A percentile compares a stretch with the other conserved stretches of the same genome.
phyloP scores from a whole-genome alignment of 352 stramenopile species.

The Phytopythium montanum region DNA sequence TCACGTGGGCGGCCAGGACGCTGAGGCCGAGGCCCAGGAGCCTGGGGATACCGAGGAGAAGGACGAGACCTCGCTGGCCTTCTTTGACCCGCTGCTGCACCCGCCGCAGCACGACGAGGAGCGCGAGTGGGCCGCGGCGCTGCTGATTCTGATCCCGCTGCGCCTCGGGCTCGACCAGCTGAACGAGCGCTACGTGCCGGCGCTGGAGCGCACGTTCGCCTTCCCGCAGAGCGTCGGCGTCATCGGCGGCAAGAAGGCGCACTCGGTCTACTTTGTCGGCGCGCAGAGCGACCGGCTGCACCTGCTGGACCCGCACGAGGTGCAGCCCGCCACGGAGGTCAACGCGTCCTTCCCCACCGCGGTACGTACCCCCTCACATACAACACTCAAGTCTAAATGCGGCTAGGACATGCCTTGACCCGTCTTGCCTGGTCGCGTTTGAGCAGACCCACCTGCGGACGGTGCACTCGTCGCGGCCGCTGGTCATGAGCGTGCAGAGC shows the following conservation, averaged over 20 bases:
- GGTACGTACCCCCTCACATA: slow-evolving; percentile 27
- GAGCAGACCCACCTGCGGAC: slow-evolving; percentile 52
- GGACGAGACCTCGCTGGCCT: slow-evolving; percentile 19
- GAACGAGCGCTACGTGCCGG: slow-evolving; percentile 76
- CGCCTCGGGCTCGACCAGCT: slow-evolving; percentile 89
- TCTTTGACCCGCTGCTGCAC: slow-evolving; percentile 86
- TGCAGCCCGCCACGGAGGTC: slow-evolving; percentile 60
- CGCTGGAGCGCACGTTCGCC: slow-evolving; percentile 73
- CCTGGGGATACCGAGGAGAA: too few relatives aligned
- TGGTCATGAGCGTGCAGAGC: slow-evolving; percentile 80
- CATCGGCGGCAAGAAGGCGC: slow-evolving; percentile 91
- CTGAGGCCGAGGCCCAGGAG: neutral
- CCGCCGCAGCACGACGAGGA: slow-evolving; percentile 41
- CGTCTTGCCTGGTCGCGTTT: slow-evolving; percentile 6
- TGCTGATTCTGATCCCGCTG: slow-evolving; percentile 92
- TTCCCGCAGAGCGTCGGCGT: slow-evolving; percentile 94
- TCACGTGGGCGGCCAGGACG: slow-evolving; percentile 28
- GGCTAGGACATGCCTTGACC: neutral
- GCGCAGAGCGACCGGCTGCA: slow-evolving; percentile 79
- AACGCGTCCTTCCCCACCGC: slow-evolving; percentile 73
- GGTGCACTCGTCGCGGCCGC: slow-evolving; percentile 44
- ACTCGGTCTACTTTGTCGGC: slow-evolving; percentile 96
- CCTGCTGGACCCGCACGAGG: slow-evolving; percentile 82
- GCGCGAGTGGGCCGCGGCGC: slow-evolving; percentile 77
- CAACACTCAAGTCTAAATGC: too few relatives aligned